A percentile compares a stretch with the other conserved stretches of the same genome.
Evolutionary conservation across 1,284 basidiomycete species (phyloP).

Genomic region (Neonothopanus nambi): DNA sequence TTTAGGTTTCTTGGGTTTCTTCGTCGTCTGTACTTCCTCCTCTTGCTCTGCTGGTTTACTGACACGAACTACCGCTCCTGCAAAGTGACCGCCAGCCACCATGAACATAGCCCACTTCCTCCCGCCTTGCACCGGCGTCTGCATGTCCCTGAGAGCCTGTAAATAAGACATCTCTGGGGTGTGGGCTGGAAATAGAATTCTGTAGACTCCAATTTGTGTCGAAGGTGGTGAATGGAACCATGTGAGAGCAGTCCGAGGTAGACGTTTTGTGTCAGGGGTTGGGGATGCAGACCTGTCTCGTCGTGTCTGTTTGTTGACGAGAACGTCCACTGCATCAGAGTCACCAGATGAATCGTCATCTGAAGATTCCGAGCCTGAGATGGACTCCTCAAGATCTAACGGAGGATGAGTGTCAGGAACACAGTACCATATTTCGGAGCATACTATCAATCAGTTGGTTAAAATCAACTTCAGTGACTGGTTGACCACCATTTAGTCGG

Average conservation of each 20-base stretch:
- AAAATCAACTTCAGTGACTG: slow-evolving; percentile 74
- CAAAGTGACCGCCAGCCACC: slow-evolving; percentile 97
- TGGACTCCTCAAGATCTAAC: slow-evolving; percentile 80
- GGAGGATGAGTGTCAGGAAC: not conserved
- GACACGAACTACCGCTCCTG: slow-evolving; percentile 84
- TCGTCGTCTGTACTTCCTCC: slow-evolving; percentile 40
- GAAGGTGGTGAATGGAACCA: slow-evolving; percentile 88
- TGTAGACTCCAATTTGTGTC: slow-evolving; percentile 91
- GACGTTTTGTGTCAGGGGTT: slow-evolving; percentile 35
- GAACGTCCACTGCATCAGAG: slow-evolving; percentile 57
- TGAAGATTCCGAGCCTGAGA: slow-evolving; percentile 85
- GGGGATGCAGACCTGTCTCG: slow-evolving; percentile 46
- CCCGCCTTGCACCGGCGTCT: slow-evolving; percentile 58
- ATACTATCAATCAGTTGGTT: slow-evolving; percentile 77
- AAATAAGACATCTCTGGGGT: slow-evolving; percentile 48
- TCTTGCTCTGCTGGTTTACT: slow-evolving; percentile 51
- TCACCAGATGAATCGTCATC: slow-evolving; percentile 51
- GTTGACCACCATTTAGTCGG: slow-evolving; percentile 59
- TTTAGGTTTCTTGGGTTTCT: slow-evolving; percentile 60
- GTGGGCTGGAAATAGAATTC: slow-evolving; percentile 64
- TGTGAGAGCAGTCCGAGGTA: slow-evolving; percentile 73
- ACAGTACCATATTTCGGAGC: slow-evolving; percentile 14
- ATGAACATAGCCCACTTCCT: slow-evolving; percentile 93
- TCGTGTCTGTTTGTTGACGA: slow-evolving; percentile 63
- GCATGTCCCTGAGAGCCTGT: slow-evolving; percentile 65